Evolutionary conservation across 2,329 filamentous ascomycete genomes (phyloP), one percentile per base, ranked within the genome.

Genomic region (Dactylellina drechsleri): DNA sequence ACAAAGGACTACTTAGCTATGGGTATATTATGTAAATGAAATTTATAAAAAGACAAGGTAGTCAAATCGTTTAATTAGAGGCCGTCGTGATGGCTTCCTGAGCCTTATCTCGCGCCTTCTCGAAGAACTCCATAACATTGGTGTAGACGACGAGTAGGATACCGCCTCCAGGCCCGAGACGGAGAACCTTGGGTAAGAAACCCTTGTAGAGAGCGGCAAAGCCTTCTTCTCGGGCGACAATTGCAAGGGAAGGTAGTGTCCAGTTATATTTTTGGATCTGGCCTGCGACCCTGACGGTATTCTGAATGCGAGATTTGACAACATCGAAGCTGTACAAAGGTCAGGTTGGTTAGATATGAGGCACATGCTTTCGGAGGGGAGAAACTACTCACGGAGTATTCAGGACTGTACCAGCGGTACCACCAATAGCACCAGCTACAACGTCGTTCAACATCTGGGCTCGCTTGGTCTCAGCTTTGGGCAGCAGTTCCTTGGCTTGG

Each of bases 221-320:
- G 4, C 95, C 95, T 83, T 99, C 95, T 84, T 99, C 95, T 84
- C 88, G 92, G 83, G 92, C 89, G 75, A 99, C 92, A 6, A 92
- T 95, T 67, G 87, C 90, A 59, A 97, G 85, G 20, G 92, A 89
- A 54, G 92, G 92, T 88, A 90, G 97, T 36, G 95, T 95, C 95
- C 95, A 99, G 87, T 98, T 97, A 86, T 99, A 99, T 87, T 99
- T 99, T 81, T 92, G 92, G 20, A 89, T 84, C 64, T 87, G 85
- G 4, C 95, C 95, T n/a, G 91, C 82, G 45, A 96, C 85, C 85
- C 91, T 94, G 78, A 91, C 86, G 66, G 88, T 92, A 84, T 99
- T 99, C 84, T 99, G 95, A 79, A 99, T 99, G 77, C 95, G 90
- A 78, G 92, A 96, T 88, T 99, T 99, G 84, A 98, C 93, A 18